These are phyloP conservation scores for Metschnikowia baotianmanensis DNA, from an alignment of 805 yeast genomes.

Conservation along the genomic window DNA sequence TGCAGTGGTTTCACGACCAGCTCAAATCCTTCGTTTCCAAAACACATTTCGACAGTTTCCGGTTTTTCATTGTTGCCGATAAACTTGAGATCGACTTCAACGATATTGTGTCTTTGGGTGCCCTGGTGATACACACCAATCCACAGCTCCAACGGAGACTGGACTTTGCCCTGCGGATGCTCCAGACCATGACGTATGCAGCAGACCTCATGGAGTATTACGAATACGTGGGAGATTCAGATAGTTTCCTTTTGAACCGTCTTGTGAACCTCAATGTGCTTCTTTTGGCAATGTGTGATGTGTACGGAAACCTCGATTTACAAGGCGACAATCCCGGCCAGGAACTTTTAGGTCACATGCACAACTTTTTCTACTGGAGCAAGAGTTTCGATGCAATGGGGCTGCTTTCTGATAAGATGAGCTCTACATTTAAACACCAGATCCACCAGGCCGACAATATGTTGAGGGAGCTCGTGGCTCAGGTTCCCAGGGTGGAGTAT, in stretches of 20 bases:
- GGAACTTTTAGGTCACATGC: neutral
- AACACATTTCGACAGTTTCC: constrained; percentile 4
- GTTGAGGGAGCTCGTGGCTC: too few relatives aligned
- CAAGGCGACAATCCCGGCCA: too few relatives aligned
- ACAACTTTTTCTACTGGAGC: neutral
- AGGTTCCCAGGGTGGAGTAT: too few relatives aligned
- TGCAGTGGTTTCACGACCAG: constrained; percentile 1
- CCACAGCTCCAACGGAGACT: neutral
- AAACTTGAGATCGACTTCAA: neutral
- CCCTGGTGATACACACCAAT: neutral
- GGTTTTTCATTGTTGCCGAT: constrained; percentile 1
- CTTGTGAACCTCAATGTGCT: constrained; percentile 1
- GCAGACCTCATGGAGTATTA: neutral
- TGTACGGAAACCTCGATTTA: neutral
- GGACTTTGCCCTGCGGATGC: neutral
- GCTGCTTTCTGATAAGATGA: neutral
- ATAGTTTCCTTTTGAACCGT: constrained; percentile 1
- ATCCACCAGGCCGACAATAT: neutral
- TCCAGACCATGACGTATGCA: neutral
- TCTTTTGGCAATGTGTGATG: neutral
- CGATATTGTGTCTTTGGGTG: neutral
- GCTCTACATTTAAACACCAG: neutral
- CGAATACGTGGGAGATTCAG: neutral
- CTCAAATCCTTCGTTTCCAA: neutral
- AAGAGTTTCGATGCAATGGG: neutral